phyloP scores from a whole-genome alignment of 108 stramenopile species.

The Cyclotella atomus region DNA sequence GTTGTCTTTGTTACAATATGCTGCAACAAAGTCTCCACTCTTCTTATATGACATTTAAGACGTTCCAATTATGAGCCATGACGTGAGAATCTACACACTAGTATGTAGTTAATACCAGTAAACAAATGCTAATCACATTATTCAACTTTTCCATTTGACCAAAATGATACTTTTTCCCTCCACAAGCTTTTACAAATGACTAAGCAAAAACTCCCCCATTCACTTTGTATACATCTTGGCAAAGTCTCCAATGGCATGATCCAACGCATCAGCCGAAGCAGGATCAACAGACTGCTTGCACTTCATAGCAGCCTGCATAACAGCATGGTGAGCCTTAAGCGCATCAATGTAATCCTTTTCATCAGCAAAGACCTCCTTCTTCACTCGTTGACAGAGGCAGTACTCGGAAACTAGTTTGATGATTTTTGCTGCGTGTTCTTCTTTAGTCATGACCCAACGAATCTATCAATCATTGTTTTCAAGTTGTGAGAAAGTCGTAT shows the following conservation, averaged over 20 bases:
- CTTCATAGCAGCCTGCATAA: constrained; percentile 85
- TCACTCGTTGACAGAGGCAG: constrained; percentile 84
- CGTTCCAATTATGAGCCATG: too few species aligned
- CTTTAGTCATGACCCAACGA: constrained; percentile 84
- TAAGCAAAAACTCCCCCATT: not conserved
- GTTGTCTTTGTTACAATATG: too few species aligned
- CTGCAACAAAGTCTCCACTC: too few species aligned
- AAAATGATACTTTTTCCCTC: too few species aligned
- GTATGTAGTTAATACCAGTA: too few species aligned
- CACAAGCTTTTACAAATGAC: not conserved
- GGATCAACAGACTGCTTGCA: constrained; percentile 76
- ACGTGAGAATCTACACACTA: too few species aligned
- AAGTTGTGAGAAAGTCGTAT: not conserved
- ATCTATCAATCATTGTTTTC: too few species aligned
- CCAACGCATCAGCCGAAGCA: constrained; percentile 63
- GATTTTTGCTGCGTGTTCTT: constrained; percentile 76
- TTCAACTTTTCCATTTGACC: too few species aligned
- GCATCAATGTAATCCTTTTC: constrained; percentile 75
- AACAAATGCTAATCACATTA: too few species aligned
- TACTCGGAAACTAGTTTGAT: constrained; percentile 73
- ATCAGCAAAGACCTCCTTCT: constrained; percentile 63
- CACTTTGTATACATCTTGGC: constrained; percentile 75
- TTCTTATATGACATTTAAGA: too few species aligned
- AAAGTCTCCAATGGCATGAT: constrained; percentile 75
- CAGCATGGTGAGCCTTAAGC: constrained; percentile 73